Evolutionary conservation across 192 early-diverging fungal species (phyloP), one percentile per base, ranked within the genome.

Genomic region (Backusella tuberculispora): DNA sequence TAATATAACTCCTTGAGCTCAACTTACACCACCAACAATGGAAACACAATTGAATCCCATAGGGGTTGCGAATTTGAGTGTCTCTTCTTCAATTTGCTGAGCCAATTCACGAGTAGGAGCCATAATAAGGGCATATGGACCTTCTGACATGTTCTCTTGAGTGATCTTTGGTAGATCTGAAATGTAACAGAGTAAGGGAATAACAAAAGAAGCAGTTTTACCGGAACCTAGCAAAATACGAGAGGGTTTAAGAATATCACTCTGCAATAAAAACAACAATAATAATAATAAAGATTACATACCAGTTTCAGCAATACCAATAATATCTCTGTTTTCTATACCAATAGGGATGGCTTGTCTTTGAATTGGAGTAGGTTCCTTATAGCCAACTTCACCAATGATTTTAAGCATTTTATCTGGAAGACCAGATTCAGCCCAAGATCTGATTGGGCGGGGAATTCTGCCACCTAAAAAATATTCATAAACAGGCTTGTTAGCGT

Each of bases 101-200:
- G 96, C 97, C 80, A 99, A 86, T 78, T 99, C 97, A 86, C 97
- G 93, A 5, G 97, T 99, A 41, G 97, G 97, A 10, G 96, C 97
- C 80, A 99, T 82, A 66, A 99, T 95, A 45, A 96, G 82, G 37
- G 95, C 96, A 81, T 98, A 97, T 1, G 97, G 97, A 24, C 96
- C 96, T 65, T 93, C 88, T 0, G 84, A 83, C 85, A 91, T 90
- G 53, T 94, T 96, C 29, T 90, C 88, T 53, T 94, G 92, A 9
- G 83, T 90, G 21, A 98, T 76, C 4, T 84, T 88, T 8, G 97
- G 96, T 48, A 93, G 82, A 17, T 94, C 87, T 29, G 85, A 87
- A 50, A 99, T 98, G 78, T 90, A 95, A 26, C 90, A 88, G 43
- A 99, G 85, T 95, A 98, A 95, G 2, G 98, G 98, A 45, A 99